Evolutionary conservation across 1,284 basidiomycete species (phyloP).

Genomic region (Marasmius tenuissimus): DNA sequence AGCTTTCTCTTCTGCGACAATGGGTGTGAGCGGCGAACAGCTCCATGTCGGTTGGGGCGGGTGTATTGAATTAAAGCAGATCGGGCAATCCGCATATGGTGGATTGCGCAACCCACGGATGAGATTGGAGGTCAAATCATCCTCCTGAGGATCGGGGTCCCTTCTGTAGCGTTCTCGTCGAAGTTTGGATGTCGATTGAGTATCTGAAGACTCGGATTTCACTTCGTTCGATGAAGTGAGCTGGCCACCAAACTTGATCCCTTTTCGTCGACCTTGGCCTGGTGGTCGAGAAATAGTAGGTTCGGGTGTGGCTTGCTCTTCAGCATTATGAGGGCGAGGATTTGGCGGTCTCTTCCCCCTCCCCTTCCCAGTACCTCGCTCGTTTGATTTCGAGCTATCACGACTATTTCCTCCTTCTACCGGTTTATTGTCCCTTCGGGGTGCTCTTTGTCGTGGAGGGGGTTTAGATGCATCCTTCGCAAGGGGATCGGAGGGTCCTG

Average conservation of each 20-base stretch:
- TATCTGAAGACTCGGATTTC: not conserved
- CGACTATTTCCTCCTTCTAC: not conserved
- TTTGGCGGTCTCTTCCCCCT: not conserved
- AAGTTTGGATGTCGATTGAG: not conserved
- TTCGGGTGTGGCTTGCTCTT: not conserved
- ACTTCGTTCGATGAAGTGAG: conserved; percentile 19
- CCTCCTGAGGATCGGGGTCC: conserved; percentile 20
- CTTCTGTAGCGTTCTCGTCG: not conserved
- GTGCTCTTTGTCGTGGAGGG: not conserved
- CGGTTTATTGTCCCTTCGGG: not conserved
- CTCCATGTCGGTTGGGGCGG: conserved; percentile 78
- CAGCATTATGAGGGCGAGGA: not conserved
- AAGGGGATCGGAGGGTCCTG: not conserved
- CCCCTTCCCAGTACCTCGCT: not conserved
- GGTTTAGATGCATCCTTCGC: not conserved
- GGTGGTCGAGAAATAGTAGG: not conserved
- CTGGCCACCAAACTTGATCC: conserved; percentile 22
- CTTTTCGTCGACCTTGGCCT: conserved; percentile 14
- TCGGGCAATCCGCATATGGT: conserved; percentile 77
- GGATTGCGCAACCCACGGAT: conserved; percentile 60
- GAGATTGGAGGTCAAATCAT: conserved; percentile 72
- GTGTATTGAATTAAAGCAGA: conserved; percentile 75
- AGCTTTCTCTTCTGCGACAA: conserved; percentile 31
- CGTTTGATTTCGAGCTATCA: not conserved
- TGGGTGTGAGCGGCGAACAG: conserved; percentile 61